Percentiles rank a stretch among this genome's conserved stretches.
phyloP scores from a whole-genome alignment of 805 yeast genomes.

The Saturnispora saitoi region DNA sequence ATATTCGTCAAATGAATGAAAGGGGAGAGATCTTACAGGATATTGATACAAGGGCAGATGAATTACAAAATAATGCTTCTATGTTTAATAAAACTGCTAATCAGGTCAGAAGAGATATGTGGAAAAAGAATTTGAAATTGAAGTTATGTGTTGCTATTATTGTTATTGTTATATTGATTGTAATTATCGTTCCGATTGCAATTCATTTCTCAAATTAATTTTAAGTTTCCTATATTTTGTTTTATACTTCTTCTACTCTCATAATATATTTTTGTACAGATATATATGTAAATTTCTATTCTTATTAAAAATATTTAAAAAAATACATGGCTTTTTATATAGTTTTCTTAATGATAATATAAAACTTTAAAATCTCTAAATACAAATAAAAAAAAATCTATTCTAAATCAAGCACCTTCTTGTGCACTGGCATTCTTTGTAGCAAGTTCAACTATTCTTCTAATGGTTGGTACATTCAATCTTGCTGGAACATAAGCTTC shows the following conservation, averaged over 20 bases:
- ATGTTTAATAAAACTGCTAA: slow-evolving; percentile 96
- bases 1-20: slow-evolving; percentile 91
- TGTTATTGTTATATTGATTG: slow-evolving; percentile 71
- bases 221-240: not conserved
- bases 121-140: slow-evolving; percentile 98
- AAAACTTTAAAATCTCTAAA: too few species aligned
- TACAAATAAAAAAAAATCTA: not conserved
- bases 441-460: slow-evolving; percentile 81
- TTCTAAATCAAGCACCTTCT: slow-evolving; percentile 7
- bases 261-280: too few species aligned
- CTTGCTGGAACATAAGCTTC: slow-evolving; percentile 94
- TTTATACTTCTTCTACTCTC: not conserved
- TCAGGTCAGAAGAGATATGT: slow-evolving; percentile 95
- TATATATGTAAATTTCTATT: too few species aligned
- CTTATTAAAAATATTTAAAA: too few species aligned
- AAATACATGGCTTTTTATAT: too few species aligned
- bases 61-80: slow-evolving; percentile 83
- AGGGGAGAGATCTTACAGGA: slow-evolving; percentile 90
- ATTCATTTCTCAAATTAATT: slow-evolving; percentile 55
- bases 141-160: slow-evolving; percentile 80
- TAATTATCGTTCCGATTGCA: slow-evolving; percentile 86
- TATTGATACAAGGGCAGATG: slow-evolving; percentile 88
- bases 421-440: slow-evolving; percentile 74
- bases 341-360: too few species aligned
- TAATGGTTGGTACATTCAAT: slow-evolving; percentile 80